Evolutionary conservation across 139 green algal genomes (phyloP).

Genomic region (Picochlorum sp.): DNA sequence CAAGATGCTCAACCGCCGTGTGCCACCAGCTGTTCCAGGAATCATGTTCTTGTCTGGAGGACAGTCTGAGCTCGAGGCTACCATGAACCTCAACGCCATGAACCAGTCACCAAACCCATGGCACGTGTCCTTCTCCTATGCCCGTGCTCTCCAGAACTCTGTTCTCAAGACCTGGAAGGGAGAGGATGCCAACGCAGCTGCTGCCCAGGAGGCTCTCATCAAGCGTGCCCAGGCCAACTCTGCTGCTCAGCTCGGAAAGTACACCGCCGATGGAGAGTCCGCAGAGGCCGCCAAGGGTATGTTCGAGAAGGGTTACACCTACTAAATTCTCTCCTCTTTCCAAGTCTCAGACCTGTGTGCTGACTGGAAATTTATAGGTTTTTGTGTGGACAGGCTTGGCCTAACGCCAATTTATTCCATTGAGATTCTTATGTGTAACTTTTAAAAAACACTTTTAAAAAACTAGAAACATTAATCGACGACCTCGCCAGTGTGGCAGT

Average conservation of each 20-base stretch:
- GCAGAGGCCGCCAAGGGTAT: conserved; percentile 16
- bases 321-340: conserved; percentile 41
- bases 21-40: conserved; percentile 94
- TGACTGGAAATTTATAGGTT: no score
- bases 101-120: conserved; percentile 99
- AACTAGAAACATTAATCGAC: no score
- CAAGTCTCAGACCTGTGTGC: no score
- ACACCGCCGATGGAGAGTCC: conserved; percentile 44
- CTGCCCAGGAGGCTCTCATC: conserved; percentile 85
- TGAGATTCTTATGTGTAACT: no score
- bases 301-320: conserved; percentile 90
- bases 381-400: no score
- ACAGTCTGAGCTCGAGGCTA: conserved; percentile 98
- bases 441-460: no score
- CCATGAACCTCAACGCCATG: conserved; percentile 99
- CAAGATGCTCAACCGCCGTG: conserved; percentile 87
- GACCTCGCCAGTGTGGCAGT: no score
- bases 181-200: conserved; percentile 76
- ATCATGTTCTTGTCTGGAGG: conserved; percentile 99
- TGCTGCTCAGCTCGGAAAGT: conserved; percentile 92
- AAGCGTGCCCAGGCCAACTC: conserved; percentile 92
- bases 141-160: conserved; percentile 86
- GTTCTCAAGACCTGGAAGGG: conserved; percentile 84
- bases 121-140: conserved; percentile 99
- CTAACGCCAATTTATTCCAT: no score